phyloP scores from a whole-genome alignment of 2,329 filamentous ascomycete species.

The Davidsoniella virescens region DNA sequence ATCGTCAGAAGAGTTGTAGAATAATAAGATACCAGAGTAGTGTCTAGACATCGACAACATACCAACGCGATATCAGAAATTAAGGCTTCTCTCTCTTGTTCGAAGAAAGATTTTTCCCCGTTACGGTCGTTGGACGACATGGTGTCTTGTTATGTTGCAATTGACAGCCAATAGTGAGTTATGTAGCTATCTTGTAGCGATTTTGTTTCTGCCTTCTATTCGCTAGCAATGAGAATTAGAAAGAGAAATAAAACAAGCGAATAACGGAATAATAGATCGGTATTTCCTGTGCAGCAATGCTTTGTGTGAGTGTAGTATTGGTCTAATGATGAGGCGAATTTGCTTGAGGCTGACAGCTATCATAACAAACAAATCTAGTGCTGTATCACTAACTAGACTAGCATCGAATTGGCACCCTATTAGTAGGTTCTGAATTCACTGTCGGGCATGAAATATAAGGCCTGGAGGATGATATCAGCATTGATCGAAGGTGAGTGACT shows the following conservation, averaged over 20 bases:
- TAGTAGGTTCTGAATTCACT: too few species aligned
- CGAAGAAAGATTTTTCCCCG: constrained; percentile 48
- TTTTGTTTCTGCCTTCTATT: too few species aligned
- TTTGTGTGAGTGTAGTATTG: neutral
- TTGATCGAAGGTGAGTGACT: too few species aligned
- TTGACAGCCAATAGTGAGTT: too few species aligned
- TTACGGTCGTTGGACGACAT: neutral
- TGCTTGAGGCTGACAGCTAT: neutral
- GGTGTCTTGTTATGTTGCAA: neutral
- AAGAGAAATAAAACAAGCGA: neutral
- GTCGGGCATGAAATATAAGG: too few species aligned
- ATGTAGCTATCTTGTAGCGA: too few species aligned
- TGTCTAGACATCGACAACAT: constrained; percentile 14
- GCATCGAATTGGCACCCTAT: too few species aligned
- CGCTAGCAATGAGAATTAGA: neutral
- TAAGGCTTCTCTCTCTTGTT: constrained; percentile 57
- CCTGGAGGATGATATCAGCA: too few species aligned
- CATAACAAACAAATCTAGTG: too few species aligned
- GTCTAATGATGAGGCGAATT: neutral
- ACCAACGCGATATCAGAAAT: constrained; percentile 60
- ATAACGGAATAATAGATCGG: neutral
- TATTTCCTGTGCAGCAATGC: too few species aligned
- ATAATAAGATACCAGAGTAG: neutral
- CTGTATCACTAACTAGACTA: too few species aligned
- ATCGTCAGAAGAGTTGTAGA: neutral